Conservation (phyloP, 2,329 filamentous ascomycete genomes). For the Zymoseptoria pseudotritici region DNA sequence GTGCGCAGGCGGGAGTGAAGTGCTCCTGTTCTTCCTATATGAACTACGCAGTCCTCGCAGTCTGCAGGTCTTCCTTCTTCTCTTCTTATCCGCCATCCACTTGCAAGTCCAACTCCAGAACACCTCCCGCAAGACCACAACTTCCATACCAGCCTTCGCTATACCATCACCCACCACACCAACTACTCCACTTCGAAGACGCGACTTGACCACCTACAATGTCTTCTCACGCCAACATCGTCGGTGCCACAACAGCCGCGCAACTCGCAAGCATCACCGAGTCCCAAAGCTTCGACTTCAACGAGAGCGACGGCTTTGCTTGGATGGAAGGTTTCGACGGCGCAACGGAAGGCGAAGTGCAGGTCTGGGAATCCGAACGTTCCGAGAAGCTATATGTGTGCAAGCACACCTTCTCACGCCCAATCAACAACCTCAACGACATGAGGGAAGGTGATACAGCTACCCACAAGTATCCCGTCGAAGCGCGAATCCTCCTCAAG, state of each 20-base stretch:
- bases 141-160: too few relatives aligned
- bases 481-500: background rate
- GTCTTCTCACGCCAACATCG: background rate
- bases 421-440: background rate
- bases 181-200: too few relatives aligned
- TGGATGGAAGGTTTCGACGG: background rate
- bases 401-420: background rate
- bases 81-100: background rate
- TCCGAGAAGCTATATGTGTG: background rate
- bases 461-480: background rate
- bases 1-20: background rate
- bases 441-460: background rate
- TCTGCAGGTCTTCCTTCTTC: background rate
- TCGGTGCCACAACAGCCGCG: background rate
- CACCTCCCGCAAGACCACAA: too few relatives aligned
- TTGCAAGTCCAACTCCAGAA: background rate
- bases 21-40: background rate
- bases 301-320: background rate
- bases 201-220: background rate
- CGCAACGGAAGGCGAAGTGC: background rate
- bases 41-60: background rate
- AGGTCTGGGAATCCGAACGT: background rate
- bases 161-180: too few relatives aligned
- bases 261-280: background rate
- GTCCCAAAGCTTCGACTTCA: background rate